Evolutionary conservation across 140 eudicot genomes (phyloP).

Genomic region (Senecio squalidus): DNA sequence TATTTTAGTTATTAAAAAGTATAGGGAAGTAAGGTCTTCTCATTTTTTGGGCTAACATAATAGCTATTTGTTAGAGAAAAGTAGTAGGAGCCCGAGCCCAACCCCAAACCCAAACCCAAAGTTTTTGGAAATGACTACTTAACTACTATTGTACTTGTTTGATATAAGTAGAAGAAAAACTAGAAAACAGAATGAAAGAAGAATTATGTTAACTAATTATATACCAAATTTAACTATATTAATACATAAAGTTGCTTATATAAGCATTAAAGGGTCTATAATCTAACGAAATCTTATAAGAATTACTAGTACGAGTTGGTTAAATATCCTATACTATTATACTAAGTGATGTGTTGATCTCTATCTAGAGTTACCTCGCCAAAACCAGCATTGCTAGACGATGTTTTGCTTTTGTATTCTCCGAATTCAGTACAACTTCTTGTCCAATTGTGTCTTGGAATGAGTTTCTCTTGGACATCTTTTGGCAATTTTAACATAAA

Average conservation of each 20-base stretch:
- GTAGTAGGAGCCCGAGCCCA: no score
- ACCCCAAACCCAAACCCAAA: no score
- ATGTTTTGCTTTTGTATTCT: conserved; percentile 38
- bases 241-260: not conserved
- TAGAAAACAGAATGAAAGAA: no score
- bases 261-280: not conserved
- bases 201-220: no score
- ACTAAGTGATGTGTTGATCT: conserved; percentile 6
- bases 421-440: conserved; percentile 76
- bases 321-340: conserved; percentile 9
- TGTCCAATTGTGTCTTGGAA: conserved; percentile 44
- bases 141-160: no score
- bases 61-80: no score
- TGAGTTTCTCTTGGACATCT: conserved; percentile 44
- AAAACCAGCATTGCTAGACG: conserved; percentile 38
- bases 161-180: no score
- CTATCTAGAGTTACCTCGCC: conserved; percentile 31
- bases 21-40: no score
- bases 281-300: conserved; percentile 7
- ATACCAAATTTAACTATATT: no score
- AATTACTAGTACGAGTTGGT: not conserved
- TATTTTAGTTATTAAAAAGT: no score
- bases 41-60: no score
- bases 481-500: conserved; percentile 62
- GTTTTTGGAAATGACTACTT: no score